Conservation (phyloP, 2,329 filamentous ascomycete genomes). For the Neonectria magnoliae region DNA sequence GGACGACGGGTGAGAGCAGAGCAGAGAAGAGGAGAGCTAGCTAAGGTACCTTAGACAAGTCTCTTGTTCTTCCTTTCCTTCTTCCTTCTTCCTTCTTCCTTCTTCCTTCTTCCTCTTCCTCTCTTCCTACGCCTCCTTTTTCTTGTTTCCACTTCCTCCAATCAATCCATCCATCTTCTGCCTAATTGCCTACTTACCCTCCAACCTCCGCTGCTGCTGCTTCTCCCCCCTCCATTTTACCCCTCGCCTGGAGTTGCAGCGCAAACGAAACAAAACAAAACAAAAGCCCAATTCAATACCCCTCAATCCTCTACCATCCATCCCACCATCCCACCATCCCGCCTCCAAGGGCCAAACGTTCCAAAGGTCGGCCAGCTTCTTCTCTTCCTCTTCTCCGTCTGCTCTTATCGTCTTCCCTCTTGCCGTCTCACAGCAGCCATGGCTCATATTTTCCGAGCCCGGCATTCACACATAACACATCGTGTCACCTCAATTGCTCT, state of each 20-base stretch:
- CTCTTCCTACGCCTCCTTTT: not conserved
- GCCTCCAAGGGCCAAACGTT: constrained; percentile 9
- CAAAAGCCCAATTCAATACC: constrained; percentile 17
- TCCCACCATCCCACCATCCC: not conserved
- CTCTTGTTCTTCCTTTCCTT: not conserved
- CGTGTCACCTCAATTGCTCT: constrained; percentile 13
- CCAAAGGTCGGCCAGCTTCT: constrained; percentile 3
- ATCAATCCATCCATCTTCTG: not conserved
- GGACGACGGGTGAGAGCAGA: not conserved
- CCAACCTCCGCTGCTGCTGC: constrained; percentile 36
- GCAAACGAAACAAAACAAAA: constrained; percentile 20
- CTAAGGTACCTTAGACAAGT: no score
- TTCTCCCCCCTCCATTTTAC: constrained; percentile 38
- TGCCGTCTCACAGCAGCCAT: not conserved
- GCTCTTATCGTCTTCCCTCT: not conserved
- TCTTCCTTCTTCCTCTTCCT: constrained; percentile 5
- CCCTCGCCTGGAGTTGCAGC: constrained; percentile 27
- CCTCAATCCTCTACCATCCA: constrained; percentile 14
- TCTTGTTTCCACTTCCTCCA: not conserved
- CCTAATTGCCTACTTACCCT: not conserved
- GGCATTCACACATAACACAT: not conserved
- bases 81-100: constrained; percentile 5
- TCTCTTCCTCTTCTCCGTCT: not conserved
- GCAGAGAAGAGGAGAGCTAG: no score
- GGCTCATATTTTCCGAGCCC: not conserved